Base-by-base conservation (phyloP, 2,329 filamentous ascomycete species). In the Cladosporium sp. region DNA sequence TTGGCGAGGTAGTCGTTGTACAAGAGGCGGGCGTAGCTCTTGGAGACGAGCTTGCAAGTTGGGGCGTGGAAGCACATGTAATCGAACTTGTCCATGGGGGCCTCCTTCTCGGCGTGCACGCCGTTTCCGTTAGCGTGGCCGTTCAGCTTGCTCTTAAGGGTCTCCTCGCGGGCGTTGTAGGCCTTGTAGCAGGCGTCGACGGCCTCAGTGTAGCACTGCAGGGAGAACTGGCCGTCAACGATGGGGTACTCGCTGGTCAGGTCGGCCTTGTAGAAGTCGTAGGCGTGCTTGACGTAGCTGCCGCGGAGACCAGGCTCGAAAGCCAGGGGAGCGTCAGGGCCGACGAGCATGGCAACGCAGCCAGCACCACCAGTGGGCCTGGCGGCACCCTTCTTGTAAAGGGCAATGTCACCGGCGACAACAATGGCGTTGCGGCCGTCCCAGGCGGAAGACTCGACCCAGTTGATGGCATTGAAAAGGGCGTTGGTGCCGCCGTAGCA, bases 211-310 rank as follows among this genome's bases (percentile, higher is more conserved):
- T 78, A 78, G 72, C 76, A 78, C 62, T 72, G 69, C 59, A 77
- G 70, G 46, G 75, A 77, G 69, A 72, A 78, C 34, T 78, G 75
- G 43, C 76, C 76, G 59, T 78, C 75, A 13, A 78, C 76, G 54
- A 77, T 66, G 31, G 76, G 76, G 63, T 78, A 78, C 61, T 78
- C 76, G 70, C 73, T 75, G 55, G 75, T 76, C 54, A 78, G 59
- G 59, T 78, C 75, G 51, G 76, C 72, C 73, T 78, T 78, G 72
- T 78, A 78, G 67, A 78, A 78, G 61, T 78, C 76, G 68, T 78
- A 78, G 32, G 70, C 72, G 64, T 78, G 75, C 57, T 66, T 73
- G 62, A 78, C 71, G 67, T 76, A 78, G 61, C 69, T 72, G 56
- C 75, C 76, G 49, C 76, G 72, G 54, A 72, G 71, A 54, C 75